A percentile compares a stretch with the other conserved stretches of the same genome.
phyloP scores from a whole-genome alignment of 208 protist genomes.

The Polymyxa betae region DNA sequence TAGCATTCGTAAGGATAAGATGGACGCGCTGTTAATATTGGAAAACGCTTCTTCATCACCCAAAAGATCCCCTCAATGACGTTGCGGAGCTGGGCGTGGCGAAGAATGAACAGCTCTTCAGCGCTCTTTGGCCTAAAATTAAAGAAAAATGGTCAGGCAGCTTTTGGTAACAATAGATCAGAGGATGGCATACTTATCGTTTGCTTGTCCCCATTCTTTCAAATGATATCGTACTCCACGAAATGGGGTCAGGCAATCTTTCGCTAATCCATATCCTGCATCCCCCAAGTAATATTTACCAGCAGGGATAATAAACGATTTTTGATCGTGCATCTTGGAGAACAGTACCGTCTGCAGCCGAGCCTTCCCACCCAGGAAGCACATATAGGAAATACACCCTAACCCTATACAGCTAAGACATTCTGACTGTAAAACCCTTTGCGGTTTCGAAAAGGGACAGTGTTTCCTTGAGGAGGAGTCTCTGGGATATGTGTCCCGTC shows the following conservation, averaged over 20 bases:
- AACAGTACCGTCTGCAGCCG: not conserved
- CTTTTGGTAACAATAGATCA: too few species aligned
- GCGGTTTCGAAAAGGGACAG: constrained; percentile 27
- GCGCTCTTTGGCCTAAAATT: not conserved
- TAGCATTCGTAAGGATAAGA: constrained; percentile 2
- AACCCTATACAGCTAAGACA: not conserved
- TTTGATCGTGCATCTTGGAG: not conserved
- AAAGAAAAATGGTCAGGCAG: too few species aligned
- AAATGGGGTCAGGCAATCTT: constrained; percentile 8
- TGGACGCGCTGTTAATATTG: not conserved
- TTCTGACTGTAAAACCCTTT: constrained; percentile 35
- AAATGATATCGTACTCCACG: constrained; percentile 47
- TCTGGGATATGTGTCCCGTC: not conserved
- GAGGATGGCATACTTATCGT: constrained; percentile 3
- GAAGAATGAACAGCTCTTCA: constrained; percentile 26
- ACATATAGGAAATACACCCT: not conserved
- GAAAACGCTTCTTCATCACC: constrained; percentile 34
- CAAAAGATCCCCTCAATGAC: not conserved
- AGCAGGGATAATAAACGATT: constrained; percentile 6
- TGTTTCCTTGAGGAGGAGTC: not conserved
- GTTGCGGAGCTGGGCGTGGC: not conserved
- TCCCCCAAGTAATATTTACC: constrained; percentile 49
- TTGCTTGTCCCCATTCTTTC: constrained; percentile 28
- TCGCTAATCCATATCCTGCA: not conserved
- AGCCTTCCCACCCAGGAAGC: not conserved